Conservation (phyloP, 2,329 filamentous ascomycete genomes). For the Pseudocercospora ulei region DNA sequence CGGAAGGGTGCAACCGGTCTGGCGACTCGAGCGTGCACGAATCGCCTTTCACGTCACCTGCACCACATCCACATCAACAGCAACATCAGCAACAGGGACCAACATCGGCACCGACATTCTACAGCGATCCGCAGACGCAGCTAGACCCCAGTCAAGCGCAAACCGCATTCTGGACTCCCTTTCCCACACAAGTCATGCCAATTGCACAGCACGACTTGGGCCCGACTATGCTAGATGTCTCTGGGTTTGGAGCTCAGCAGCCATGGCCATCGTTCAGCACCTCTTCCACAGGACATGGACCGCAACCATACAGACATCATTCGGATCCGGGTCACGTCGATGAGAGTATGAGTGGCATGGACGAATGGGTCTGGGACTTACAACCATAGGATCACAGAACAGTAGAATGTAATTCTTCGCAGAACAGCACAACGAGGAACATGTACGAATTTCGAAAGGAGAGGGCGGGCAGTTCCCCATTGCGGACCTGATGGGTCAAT, state of each 20-base stretch:
- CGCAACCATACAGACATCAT: slow-evolving; percentile 9
- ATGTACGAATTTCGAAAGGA: not conserved
- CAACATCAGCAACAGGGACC: slow-evolving; percentile 13
- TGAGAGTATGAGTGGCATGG: slow-evolving; percentile 20
- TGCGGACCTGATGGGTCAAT: not conserved
- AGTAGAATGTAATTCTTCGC: not conserved
- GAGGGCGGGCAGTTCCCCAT: slow-evolving; percentile 2
- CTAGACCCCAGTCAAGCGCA: slow-evolving; percentile 22
- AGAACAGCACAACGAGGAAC: not conserved
- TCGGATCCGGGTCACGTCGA: slow-evolving; percentile 17
- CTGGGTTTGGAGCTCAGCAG: slow-evolving; percentile 16
- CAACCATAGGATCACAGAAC: slow-evolving; percentile 2
- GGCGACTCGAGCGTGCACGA: slow-evolving; percentile 20
- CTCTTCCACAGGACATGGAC: slow-evolving; percentile 2
- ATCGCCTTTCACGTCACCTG: slow-evolving; percentile 24
- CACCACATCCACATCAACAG: slow-evolving; percentile 11
- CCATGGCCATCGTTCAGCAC: slow-evolving; percentile 11
- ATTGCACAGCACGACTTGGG: slow-evolving; percentile 17
- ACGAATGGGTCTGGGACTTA: slow-evolving; percentile 22
- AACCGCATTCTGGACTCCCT: slow-evolving; percentile 36
- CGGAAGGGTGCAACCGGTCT: slow-evolving; percentile 22
- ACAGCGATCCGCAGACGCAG: slow-evolving; percentile 23
- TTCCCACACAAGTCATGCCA: slow-evolving; percentile 36
- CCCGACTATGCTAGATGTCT: slow-evolving; percentile 19
- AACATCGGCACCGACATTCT: slow-evolving; percentile 26